These are phyloP conservation scores for Mycena galopus DNA, from an alignment of 768 basidiomycete genomes.

Conservation along the genomic window DNA sequence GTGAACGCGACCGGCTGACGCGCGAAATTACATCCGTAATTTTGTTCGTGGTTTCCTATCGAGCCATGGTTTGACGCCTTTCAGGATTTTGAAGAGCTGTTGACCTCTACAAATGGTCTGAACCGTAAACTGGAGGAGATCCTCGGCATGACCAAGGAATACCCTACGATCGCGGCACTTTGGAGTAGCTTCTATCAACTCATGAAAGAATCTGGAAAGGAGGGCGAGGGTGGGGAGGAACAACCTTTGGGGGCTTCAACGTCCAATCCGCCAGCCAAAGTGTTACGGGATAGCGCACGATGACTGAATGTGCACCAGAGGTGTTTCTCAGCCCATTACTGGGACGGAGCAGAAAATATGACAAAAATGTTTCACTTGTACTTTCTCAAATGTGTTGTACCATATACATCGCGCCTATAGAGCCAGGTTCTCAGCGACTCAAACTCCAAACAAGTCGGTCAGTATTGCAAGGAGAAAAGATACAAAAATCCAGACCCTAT, in stretches of 20 bases:
- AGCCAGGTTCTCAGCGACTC: too few species aligned
- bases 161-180: constrained; percentile 87
- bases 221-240: constrained; percentile 50
- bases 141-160: constrained; percentile 91
- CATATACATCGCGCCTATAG: too few species aligned
- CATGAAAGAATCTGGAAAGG: constrained; percentile 69
- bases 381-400: too few species aligned
- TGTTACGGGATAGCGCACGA: neutral
- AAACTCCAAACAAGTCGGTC: neutral
- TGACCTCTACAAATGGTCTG: constrained; percentile 86
- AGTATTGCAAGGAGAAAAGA: constrained; percentile 9
- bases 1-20: constrained; percentile 81
- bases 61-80: constrained; percentile 6
- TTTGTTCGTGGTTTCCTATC: constrained; percentile 32
- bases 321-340: neutral
- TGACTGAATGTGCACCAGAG: neutral
- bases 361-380: too few species aligned
- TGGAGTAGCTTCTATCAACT: constrained; percentile 87
- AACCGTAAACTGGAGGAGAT: constrained; percentile 96
- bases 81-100: constrained; percentile 91
- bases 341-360: neutral
- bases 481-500: constrained; percentile 31
- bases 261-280: neutral
- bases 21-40: constrained; percentile 81
- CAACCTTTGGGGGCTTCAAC: constrained; percentile 43